Base-by-base conservation (phyloP, 768 basidiomycete species). In the Mycena alexandri region DNA sequence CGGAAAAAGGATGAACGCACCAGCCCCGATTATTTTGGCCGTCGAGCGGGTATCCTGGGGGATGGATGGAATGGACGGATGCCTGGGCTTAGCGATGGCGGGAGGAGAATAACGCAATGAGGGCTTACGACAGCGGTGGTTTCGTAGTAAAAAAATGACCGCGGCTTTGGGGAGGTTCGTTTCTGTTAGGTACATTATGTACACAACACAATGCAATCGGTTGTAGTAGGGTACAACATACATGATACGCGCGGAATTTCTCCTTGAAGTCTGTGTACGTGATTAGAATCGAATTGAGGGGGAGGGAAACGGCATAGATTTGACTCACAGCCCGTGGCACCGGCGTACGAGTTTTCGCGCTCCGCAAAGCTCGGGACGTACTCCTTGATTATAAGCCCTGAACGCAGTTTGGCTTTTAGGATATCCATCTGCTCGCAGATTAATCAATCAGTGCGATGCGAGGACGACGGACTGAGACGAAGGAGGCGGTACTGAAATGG, bases 311-410 rank as follows among this genome's bases (percentile, higher is more conserved):
- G 51, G 9, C 19, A 19, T 16, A 14, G 12, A 13, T 19, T 47
- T 8, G 13, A 79, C 88, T 69, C 65, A 91, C 91, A 92, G 75
- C 85, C 86, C 5, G 89, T 87, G 11, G 91, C 89, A n/a, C 82
- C 79, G 4, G 78, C 75, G 5, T 87, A 77, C 46, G 90, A 87
- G 72, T 93, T 92, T 0, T 87, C 82, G 9, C 80, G 77, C 63
- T 88, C 83, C 6, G 82, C 86, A 68, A 87, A 93, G 16, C 86
- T 88, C 0, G 90, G 87, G 0, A 93, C 90, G 50, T 84, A 92
- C 50, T 83, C 82, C 62, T 80, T 80, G 7, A 92, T 86, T 10
- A 80, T 77, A 21, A 90, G 81, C 21, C 90, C 90, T 3, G 87
- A 77, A 12, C 79, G 80, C 52, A 93, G 80, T 5, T 86, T 91